Conservation (phyloP, 2,329 filamentous ascomycete species). For the Zasmidium cellare region DNA sequence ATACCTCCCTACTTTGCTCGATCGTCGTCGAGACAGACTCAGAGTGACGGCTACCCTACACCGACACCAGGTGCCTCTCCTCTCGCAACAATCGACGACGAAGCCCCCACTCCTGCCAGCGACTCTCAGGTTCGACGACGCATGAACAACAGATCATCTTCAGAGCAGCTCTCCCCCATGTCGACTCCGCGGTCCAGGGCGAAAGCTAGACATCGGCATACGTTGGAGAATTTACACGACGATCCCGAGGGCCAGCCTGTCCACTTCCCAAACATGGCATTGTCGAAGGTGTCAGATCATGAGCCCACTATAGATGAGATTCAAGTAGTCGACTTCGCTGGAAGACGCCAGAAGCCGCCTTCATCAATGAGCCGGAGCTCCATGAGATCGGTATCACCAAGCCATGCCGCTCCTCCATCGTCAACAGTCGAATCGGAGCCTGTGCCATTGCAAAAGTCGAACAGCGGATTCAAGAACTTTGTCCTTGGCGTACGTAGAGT, state of each 20-base stretch:
- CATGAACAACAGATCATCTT: slow-evolving; percentile 20
- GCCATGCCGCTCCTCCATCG: background rate
- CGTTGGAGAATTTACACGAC: slow-evolving; percentile 5
- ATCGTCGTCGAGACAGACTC: background rate
- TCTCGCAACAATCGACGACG: background rate
- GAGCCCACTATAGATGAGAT: background rate
- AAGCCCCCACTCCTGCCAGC: background rate
- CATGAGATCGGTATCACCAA: background rate
- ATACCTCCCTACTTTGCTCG: slow-evolving; percentile 20
- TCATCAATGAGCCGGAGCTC: background rate
- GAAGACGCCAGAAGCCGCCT: background rate
- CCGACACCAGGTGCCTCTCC: slow-evolving; percentile 11
- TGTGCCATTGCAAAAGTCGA: background rate
- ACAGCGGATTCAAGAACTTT: background rate
- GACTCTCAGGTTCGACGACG: background rate
- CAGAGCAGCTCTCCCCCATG: slow-evolving; percentile 22
- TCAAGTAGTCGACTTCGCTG: background rate
- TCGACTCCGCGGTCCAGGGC: slow-evolving; percentile 8
- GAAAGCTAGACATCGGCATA: slow-evolving; percentile 1
- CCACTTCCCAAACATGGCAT: background rate
- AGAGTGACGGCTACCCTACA: slow-evolving; percentile 13
- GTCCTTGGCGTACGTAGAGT: background rate
- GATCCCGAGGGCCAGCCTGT: background rate
- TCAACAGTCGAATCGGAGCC: background rate
- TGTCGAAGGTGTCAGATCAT: background rate